These are phyloP conservation scores for Cenchrus fungigraminus DNA, from an alignment of 176 grass and related monocot species.

Conservation along the genomic window DNA sequence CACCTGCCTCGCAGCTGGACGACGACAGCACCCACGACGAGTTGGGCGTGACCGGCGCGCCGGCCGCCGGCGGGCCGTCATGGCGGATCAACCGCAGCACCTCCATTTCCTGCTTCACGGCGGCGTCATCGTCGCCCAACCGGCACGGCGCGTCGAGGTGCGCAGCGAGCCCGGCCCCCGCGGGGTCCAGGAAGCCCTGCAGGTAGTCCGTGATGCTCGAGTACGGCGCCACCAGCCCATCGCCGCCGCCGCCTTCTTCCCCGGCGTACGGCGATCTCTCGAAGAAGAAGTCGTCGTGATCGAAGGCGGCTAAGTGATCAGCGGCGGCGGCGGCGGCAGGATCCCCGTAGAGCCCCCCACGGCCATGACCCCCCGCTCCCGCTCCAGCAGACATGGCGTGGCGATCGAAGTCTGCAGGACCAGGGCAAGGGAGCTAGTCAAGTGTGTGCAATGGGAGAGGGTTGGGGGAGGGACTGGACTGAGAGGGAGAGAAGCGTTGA, in stretches of 20 bases:
- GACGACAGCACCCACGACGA: conserved; percentile 50
- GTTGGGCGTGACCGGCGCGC: conserved; percentile 30
- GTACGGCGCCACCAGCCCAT: neutral
- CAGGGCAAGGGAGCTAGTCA: neutral
- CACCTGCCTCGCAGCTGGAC: conserved; percentile 33
- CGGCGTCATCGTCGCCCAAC: neutral
- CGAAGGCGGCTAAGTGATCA: neutral
- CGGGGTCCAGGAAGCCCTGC: conserved; percentile 31
- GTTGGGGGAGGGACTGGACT: too few species aligned
- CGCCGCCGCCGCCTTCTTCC: neutral
- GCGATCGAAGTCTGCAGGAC: neutral
- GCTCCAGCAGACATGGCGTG: conserved; percentile 14
- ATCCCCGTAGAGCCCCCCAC: conserved; percentile 8
- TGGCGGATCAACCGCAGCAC: neutral
- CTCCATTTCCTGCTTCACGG: conserved; percentile 11
- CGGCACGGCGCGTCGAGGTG: neutral
- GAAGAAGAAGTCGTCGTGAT: conserved; percentile 14
- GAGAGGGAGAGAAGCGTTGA: neutral
- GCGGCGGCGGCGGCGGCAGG: neutral
- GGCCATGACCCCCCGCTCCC: neutral
- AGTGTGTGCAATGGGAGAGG: conserved; percentile 4
- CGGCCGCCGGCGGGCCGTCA: neutral
- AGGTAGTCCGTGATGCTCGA: conserved; percentile 47
- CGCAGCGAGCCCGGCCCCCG: neutral
- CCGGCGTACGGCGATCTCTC: neutral